A percentile compares a stretch with the other conserved stretches of the same genome.
Evolutionary conservation across 192 early-diverging fungal species (phyloP).

Genomic region (Podochytrium sp.): DNA sequence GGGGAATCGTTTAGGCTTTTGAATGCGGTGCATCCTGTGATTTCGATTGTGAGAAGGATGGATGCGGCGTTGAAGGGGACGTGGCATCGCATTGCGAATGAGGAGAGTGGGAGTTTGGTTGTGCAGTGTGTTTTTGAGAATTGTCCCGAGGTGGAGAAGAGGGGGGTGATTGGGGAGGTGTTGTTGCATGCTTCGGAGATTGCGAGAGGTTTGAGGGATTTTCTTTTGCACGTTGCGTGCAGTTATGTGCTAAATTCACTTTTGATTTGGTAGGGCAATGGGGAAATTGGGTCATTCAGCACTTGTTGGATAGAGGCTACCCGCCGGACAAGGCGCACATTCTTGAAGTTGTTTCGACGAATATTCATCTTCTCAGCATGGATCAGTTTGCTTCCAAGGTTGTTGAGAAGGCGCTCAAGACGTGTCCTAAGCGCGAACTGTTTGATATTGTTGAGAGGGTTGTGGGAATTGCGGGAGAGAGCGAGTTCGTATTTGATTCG

Average conservation of each 20-base stretch:
- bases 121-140: constrained; percentile 80
- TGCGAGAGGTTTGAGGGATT: constrained; percentile 59
- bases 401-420: constrained; percentile 69
- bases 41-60: constrained; percentile 12
- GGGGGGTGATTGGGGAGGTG: constrained; percentile 65
- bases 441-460: constrained; percentile 44
- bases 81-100: constrained; percentile 70
- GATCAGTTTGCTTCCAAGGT: constrained; percentile 80
- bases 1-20: not conserved
- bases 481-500: constrained; percentile 11
- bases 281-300: constrained; percentile 84
- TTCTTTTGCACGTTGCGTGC: too few relatives aligned
- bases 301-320: constrained; percentile 67
- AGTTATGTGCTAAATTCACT: too few relatives aligned
- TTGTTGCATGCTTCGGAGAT: constrained; percentile 60
- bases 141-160: constrained; percentile 65
- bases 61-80: constrained; percentile 42
- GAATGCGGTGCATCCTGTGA: not conserved
- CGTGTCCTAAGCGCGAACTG: constrained; percentile 45
- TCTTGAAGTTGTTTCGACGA: constrained; percentile 39
- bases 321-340: constrained; percentile 55
- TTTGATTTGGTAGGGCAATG: constrained; percentile 73
- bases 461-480: constrained; percentile 20
- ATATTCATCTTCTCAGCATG: constrained; percentile 56
- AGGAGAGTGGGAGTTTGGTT: constrained; percentile 75